Evolutionary conservation across 768 basidiomycete species (phyloP).

Genomic region (Pisolithus orientalis): DNA sequence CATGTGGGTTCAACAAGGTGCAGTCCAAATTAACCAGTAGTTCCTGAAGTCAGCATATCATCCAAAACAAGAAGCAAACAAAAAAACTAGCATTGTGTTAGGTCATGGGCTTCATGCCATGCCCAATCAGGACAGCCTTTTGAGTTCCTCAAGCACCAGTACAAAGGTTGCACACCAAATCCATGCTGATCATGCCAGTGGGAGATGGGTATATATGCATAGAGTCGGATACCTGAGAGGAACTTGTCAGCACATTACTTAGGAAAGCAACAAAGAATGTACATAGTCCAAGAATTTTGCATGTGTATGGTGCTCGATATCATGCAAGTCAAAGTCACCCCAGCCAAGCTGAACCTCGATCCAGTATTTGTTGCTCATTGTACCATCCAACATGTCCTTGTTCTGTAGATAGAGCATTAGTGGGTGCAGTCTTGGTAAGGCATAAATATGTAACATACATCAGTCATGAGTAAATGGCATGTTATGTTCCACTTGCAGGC

Average conservation of each 20-base stretch:
- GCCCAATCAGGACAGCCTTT: too few relatives aligned
- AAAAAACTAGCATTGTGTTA: too few relatives aligned
- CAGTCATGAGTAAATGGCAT: slow-evolving; percentile 90
- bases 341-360: slow-evolving; percentile 91
- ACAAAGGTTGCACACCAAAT: slow-evolving; percentile 96
- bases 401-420: slow-evolving; percentile 38
- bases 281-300: slow-evolving; percentile 99
- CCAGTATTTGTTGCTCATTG: slow-evolving; percentile 98
- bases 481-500: slow-evolving; percentile 98
- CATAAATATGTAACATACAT: slow-evolving; percentile 43
- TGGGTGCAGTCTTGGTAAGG: background rate
- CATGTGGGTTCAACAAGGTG: too few relatives aligned
- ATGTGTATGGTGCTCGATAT: slow-evolving; percentile 97
- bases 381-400: slow-evolving; percentile 96
- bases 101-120: too few relatives aligned
- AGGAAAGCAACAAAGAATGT: slow-evolving; percentile 18
- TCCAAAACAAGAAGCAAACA: too few relatives aligned
- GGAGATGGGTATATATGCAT: slow-evolving; percentile 99
- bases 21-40: too few relatives aligned
- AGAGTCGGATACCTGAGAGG: slow-evolving; percentile 74
- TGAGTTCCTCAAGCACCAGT: too few relatives aligned
- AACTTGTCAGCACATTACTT: background rate
- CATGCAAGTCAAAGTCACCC: slow-evolving; percentile 99
- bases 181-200: slow-evolving; percentile 99
- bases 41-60: too few relatives aligned